Evolutionary conservation across 148 eudicot species (phyloP), one percentile per base, ranked within the genome.

Genomic region (Gaultheria prostrata): DNA sequence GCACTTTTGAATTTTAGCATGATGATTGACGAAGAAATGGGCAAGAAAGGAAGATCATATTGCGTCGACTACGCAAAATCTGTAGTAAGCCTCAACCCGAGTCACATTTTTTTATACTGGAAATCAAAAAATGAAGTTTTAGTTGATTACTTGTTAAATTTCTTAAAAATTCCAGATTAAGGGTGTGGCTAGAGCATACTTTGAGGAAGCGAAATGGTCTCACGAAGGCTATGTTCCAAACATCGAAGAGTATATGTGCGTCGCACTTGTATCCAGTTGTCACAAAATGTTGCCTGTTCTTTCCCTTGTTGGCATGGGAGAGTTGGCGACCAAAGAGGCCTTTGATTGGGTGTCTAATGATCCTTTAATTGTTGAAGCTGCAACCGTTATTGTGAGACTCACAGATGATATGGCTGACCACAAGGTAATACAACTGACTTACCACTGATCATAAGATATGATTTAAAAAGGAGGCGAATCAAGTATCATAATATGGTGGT

Each of bases 181-280:
- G 39, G 39, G 39, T 4, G 39, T 35, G 39, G 39, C 39, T 35
- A 35, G 39, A 35, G 39, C 39, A 35, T 35, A 35, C 39, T 35
- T 35, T 4, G 39, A 2, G 39, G 39, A 35, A 35, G 39, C 0
- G 39, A 35, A 35, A 76, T 89, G 93, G 93, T 80, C 82, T 14
- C 73, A 89, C 4, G 30, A 74, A 56, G 86, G 84, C 4, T 35
- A 85, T 79, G 75, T 88, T 33, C 89, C 90, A 2, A 86, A 86
- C 21, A 83, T 80, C 14, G 90, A 91, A 6, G 91, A 91, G 80
- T 89, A 91, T 32, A 83, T 87, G 90, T 61, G 71, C 24, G 69
- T 50, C 3, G 90, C 86, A 10, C 28, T 76, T 1, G 33, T 88
- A 9, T 76, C 86, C 20, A 61, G 86, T 59, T 83, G 84, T 2